Evolutionary conservation across 2,329 filamentous ascomycete species (phyloP), one percentile per base, ranked within the genome.

Genomic region (Dactylellina drechsleri): DNA sequence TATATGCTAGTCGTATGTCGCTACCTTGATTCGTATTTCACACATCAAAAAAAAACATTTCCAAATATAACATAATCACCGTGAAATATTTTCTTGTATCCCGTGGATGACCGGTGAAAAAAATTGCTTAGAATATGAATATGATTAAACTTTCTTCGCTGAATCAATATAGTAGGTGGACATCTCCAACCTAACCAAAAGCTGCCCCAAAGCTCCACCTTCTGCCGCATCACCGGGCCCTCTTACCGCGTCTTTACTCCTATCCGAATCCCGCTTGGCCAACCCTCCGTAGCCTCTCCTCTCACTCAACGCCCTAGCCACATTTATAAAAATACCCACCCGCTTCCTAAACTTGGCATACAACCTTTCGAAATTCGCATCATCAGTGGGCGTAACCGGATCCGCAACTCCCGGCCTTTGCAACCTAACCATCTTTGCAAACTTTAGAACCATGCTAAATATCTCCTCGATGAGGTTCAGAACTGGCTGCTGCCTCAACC

Each of bases 391-490:
- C n/a, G 40, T 61, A 20, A 50, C 36, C 15, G 60, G 7, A 31
- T 71, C 71, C 31, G 53, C 57, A 23, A 52, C 57, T 50, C 74
- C 62, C 20, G 26, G 8, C 60, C 70, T 15, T 53, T 73, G 77
- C 77, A 76, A 79, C 80, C 58, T 80, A 82, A 41, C 82, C 75
- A 50, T 81, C 80, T 65, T 71, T 18, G 89, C 88, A 79, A 95
- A 95, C 12, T 85, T 83, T 10, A 97, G 83, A n/a, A 96, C 86
- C 0, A 87, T 82, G 0, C 85, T 84, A 77, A 96, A 94, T 1
- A 94, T 91, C 16, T 91, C 90, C 75, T 96, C 91, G 0, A 97
- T 83, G 0, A 96, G 83, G 45, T 86, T 87, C 77, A 93, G 84
- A 0, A 93, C 87, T 0, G 91, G 89, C 71, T 88, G 85, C 80